Percentiles rank a stretch among this genome's conserved stretches.
Conservation (phyloP, 2,329 filamentous ascomycete genomes). For the Aureobasidium sp. region DNA sequence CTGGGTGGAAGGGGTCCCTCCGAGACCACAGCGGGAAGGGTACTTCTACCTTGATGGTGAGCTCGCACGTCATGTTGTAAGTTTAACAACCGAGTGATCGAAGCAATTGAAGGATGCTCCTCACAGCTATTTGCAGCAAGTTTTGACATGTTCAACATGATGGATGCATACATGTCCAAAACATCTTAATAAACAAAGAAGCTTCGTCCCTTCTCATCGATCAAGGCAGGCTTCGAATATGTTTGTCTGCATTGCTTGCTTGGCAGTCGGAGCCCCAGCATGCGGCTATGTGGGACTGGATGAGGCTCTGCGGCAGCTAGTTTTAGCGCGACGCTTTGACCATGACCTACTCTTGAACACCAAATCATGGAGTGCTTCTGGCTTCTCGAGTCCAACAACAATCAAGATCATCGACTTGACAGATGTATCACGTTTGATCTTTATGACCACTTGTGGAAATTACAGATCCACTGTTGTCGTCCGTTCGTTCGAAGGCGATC, state of each 20-base stretch:
- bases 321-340: not conserved
- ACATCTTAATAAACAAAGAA: not conserved
- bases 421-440: not conserved
- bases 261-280: not conserved
- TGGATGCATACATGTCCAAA: not conserved
- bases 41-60: constrained; percentile 14
- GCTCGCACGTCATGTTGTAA: constrained; percentile 11
- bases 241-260: not conserved
- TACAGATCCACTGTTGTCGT: not conserved
- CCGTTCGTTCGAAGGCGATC: not conserved
- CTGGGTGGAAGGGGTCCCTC: not conserved
- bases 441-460: not conserved
- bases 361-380: constrained; percentile 1
- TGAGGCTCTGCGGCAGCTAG: constrained; percentile 7
- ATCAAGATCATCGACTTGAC: not conserved
- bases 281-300: not conserved
- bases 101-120: not conserved
- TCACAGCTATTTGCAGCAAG: not conserved
- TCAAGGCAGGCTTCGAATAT: not conserved
- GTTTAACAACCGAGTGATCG: not conserved
- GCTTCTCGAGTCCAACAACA: not conserved
- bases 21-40: not conserved
- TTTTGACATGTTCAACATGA: not conserved
- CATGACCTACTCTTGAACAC: not conserved
- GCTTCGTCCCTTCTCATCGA: not conserved